Evolutionary conservation across 352 stramenopile species (phyloP).

Genomic region (Pythium utonaiense): DNA sequence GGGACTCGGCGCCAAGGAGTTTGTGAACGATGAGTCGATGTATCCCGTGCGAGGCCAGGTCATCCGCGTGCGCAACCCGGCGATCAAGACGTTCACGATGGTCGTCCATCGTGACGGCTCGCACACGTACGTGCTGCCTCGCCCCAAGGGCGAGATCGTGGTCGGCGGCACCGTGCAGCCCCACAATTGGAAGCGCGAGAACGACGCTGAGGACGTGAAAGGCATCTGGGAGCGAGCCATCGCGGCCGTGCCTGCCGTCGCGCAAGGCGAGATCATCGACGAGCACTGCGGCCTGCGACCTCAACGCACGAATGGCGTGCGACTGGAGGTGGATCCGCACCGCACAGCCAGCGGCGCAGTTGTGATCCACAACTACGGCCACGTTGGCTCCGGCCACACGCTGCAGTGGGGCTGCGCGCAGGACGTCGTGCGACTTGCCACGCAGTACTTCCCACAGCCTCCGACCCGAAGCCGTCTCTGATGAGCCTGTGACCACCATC

Average conservation of each 20-base stretch:
- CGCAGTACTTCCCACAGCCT: slow-evolving; percentile 10
- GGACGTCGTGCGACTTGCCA: slow-evolving; percentile 41
- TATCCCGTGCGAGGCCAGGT: slow-evolving; percentile 60
- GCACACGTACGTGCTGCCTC: slow-evolving; percentile 71
- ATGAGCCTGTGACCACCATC: neutral
- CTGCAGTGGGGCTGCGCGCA: slow-evolving; percentile 65
- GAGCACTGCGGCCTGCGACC: slow-evolving; percentile 47
- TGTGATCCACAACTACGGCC: slow-evolving; percentile 73
- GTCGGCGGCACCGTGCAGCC: slow-evolving; percentile 62
- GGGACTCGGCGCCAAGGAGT: slow-evolving; percentile 33
- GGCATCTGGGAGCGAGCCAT: slow-evolving; percentile 53
- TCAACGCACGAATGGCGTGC: slow-evolving; percentile 33
- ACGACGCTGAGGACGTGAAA: slow-evolving; percentile 36
- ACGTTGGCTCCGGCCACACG: slow-evolving; percentile 63
- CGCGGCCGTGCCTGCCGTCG: slow-evolving; percentile 36
- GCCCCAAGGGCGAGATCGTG: slow-evolving; percentile 53
- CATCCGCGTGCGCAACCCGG: slow-evolving; percentile 33
- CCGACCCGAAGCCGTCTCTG: slow-evolving; percentile 5
- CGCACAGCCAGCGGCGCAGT: slow-evolving; percentile 32
- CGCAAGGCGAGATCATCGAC: slow-evolving; percentile 35
- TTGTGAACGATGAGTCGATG: slow-evolving; percentile 38
- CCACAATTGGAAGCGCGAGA: slow-evolving; percentile 47
- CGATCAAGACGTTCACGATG: slow-evolving; percentile 47
- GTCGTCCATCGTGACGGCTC: slow-evolving; percentile 36
- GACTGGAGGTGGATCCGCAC: slow-evolving; percentile 39